Evolutionary conservation across 2,329 filamentous ascomycete genomes (phyloP), one percentile per base, ranked within the genome.

Genomic region (Aureobasidium sp.): DNA sequence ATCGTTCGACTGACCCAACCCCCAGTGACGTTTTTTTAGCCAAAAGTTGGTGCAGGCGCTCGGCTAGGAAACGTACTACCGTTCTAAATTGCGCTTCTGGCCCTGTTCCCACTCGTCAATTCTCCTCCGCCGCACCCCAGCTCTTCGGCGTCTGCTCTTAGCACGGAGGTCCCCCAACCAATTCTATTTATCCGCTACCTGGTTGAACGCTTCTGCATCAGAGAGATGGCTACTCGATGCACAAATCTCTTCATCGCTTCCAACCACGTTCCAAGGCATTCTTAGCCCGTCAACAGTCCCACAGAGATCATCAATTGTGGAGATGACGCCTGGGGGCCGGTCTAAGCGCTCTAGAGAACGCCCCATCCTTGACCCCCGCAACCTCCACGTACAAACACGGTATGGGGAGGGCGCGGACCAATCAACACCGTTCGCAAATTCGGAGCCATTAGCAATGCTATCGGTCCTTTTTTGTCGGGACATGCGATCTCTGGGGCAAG

Each of bases 401-500:
- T 58, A 58, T 58, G 55, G 42, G 55, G 55, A 39, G 42, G 15
- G 41, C 22, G 15, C 53, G 41, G 42, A 39, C 55, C 55, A 58
- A 58, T 58, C 1, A 58, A 42, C 55, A 22, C 31, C 31, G 20
- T 58, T 37, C 31, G 15, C 39, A 57, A 36, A 17, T 52, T 41
- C 29, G 53, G 29, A 14, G 29, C 41, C 34, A 48, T 58, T 58
- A 58, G 55, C 55, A 58, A 58, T 41, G 42, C 57, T 60, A 60
- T 60, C 57, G 57, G 57, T 49, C 57, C 57, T 60, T 60, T 12
- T 60, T 15, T 15, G 29, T 4, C 27, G 27, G 20, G 36, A 44
- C 52, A 55, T 55, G 27, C 52, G 25, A 55, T 17, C 34, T 17
- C 39, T 31, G 37, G 22, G 39, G 52, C 29, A 34, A 14, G 27